phyloP scores from a whole-genome alignment of 352 stramenopile genomes.

The Phytopythium delawarense region DNA sequence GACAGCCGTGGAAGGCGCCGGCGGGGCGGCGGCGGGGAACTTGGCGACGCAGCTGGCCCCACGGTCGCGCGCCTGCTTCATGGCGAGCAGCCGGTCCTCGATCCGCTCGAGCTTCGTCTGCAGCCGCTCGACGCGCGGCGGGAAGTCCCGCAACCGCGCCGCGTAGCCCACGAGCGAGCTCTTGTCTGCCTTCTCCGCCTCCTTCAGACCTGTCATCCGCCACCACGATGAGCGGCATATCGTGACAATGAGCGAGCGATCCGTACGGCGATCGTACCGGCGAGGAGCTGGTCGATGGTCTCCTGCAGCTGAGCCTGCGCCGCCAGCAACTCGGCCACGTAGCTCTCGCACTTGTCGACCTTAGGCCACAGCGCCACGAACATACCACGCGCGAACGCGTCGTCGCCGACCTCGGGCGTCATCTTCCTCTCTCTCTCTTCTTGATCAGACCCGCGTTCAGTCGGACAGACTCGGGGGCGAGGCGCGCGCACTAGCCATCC shows the following conservation, averaged over 20 bases:
- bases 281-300: constrained; percentile 58
- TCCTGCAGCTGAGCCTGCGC: constrained; percentile 70
- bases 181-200: constrained; percentile 47
- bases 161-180: constrained; percentile 66
- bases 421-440: neutral
- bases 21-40: constrained; percentile 16
- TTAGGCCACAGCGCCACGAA: constrained; percentile 82
- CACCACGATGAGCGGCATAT: neutral
- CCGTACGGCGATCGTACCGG: constrained; percentile 20
- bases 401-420: neutral
- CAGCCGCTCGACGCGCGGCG: constrained; percentile 50
- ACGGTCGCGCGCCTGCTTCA: constrained; percentile 49
- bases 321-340: constrained; percentile 62
- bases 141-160: constrained; percentile 68
- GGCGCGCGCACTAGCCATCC: neutral
- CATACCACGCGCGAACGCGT: constrained; percentile 34
- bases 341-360: constrained; percentile 74
- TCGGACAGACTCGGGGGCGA: too few relatives aligned
- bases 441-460: too few relatives aligned
- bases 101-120: constrained; percentile 73
- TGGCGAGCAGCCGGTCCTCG: constrained; percentile 49
- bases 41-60: constrained; percentile 24
- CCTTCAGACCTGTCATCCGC: constrained; percentile 40
- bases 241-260: neutral
- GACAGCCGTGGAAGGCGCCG: constrained; percentile 2